These are phyloP conservation scores for Forsythia viridissima DNA, from an alignment of 257 asterid genomes.

Conservation along the genomic window DNA sequence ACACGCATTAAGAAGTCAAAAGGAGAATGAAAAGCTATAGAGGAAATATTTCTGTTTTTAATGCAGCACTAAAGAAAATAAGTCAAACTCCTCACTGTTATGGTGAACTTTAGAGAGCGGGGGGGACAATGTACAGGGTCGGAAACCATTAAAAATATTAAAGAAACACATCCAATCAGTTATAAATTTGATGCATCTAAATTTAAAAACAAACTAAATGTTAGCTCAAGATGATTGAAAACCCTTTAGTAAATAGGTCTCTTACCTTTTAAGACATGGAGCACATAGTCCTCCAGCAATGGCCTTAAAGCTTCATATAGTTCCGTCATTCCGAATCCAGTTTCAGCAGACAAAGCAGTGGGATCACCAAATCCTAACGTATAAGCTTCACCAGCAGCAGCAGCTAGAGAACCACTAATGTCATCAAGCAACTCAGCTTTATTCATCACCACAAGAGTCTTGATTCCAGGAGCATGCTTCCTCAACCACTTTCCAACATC, in stretches of 20 bases:
- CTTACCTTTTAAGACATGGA: slow-evolving; percentile 48
- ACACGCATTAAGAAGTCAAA: background rate
- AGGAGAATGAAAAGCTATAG: background rate
- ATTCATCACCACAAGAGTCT: slow-evolving; percentile 79
- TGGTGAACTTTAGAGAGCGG: too few relatives aligned
- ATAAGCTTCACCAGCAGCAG: slow-evolving; percentile 84
- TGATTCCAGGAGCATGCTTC: slow-evolving; percentile 78
- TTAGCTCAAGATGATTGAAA: background rate
- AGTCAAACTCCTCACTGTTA: too few relatives aligned
- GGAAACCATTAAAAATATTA: background rate
- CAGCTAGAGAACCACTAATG: slow-evolving; percentile 69
- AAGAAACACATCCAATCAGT: background rate
- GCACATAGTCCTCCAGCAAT: slow-evolving; percentile 67
- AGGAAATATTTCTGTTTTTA: background rate
- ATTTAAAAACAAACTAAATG: background rate
- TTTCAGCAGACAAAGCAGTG: slow-evolving; percentile 92
- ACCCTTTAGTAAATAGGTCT: slow-evolving; percentile 3
- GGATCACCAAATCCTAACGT: slow-evolving; percentile 95
- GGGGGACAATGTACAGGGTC: background rate
- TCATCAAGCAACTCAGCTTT: slow-evolving; percentile 92
- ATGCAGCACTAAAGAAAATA: background rate
- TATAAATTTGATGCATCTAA: background rate
- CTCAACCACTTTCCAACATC: slow-evolving; percentile 99
- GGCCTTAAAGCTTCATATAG: slow-evolving; percentile 73
- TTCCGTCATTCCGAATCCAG: slow-evolving; percentile 84